phyloP scores from a whole-genome alignment of 306 rosid species.

The Cercis canadensis region DNA sequence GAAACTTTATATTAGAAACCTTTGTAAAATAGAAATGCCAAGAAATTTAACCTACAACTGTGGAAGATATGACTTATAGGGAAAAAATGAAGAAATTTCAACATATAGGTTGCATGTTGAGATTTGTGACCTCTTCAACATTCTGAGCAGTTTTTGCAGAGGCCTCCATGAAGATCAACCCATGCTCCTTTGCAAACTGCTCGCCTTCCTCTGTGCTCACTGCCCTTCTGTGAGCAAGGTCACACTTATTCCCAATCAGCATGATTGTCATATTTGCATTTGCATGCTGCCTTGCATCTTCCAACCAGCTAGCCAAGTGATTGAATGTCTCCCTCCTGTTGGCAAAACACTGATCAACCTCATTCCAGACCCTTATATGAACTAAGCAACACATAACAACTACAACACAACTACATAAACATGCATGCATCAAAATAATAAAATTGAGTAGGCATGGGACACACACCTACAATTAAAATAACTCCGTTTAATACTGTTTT shows the following conservation, averaged over 20 bases:
- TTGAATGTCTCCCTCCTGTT: conserved; percentile 96
- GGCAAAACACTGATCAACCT: conserved; percentile 21
- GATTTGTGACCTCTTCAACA: conserved; percentile 85
- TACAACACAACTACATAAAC: conserved; percentile 15
- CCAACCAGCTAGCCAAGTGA: conserved; percentile 99
- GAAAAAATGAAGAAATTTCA: conserved; percentile 21
- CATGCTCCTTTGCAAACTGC: conserved; percentile 97
- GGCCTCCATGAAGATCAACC: conserved; percentile 95
- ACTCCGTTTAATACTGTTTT: neutral
- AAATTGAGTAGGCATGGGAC: conserved; percentile 11
- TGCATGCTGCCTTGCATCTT: conserved; percentile 99
- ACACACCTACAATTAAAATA: neutral
- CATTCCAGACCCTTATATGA: conserved; percentile 20
- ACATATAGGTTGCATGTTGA: neutral
- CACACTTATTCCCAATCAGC: conserved; percentile 95
- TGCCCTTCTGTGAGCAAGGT: conserved; percentile 97
- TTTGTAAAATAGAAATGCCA: conserved; percentile 27
- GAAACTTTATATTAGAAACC: neutral
- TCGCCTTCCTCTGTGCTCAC: conserved; percentile 99
- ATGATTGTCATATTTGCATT: conserved; percentile 98
- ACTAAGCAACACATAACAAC: conserved; percentile 7
- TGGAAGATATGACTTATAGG: neutral
- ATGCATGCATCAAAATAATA: conserved; percentile 4
- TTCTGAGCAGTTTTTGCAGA: conserved; percentile 98
- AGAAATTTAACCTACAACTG: conserved; percentile 25